These are phyloP conservation scores for Vigna reflexopilosa DNA, from an alignment of 306 rosid species.

Conservation along the genomic window DNA sequence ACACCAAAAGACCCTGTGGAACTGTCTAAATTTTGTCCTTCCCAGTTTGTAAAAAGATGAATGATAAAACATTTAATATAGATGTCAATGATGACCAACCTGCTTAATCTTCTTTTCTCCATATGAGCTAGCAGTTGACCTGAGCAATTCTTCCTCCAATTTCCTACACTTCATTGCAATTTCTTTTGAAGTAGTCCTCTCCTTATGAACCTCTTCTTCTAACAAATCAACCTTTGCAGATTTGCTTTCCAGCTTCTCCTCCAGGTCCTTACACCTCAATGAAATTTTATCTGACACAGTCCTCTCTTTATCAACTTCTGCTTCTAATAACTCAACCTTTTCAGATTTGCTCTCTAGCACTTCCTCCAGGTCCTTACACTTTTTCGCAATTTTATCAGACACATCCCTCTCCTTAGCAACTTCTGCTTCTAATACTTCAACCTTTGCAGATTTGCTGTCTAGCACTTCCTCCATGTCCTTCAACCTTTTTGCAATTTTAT, in stretches of 20 bases:
- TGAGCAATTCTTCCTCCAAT: slow-evolving; percentile 57
- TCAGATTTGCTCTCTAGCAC: slow-evolving; percentile 63
- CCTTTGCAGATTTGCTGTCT: slow-evolving; percentile 60
- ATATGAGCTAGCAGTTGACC: slow-evolving; percentile 53
- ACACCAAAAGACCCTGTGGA: neutral
- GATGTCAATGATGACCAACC: slow-evolving; percentile 56
- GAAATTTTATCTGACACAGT: slow-evolving; percentile 60
- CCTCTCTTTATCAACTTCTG: slow-evolving; percentile 66
- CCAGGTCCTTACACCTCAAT: slow-evolving; percentile 55
- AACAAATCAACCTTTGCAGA: slow-evolving; percentile 49
- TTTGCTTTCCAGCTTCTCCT: slow-evolving; percentile 63
- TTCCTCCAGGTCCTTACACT: slow-evolving; percentile 65
- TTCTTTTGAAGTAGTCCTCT: slow-evolving; percentile 48
- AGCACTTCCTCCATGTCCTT: slow-evolving; percentile 53
- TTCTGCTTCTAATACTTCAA: slow-evolving; percentile 63
- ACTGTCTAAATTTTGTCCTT: neutral
- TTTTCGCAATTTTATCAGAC: slow-evolving; percentile 56
- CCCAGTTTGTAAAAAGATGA: slow-evolving; percentile 17
- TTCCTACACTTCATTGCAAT: slow-evolving; percentile 42
- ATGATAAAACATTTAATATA: slow-evolving; percentile 23
- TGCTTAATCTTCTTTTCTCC: slow-evolving; percentile 78
- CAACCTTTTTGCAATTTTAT: slow-evolving; percentile 28
- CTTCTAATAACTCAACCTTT: slow-evolving; percentile 61
- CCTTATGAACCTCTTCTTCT: slow-evolving; percentile 66
- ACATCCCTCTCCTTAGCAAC: slow-evolving; percentile 63